These are phyloP conservation scores for Trichosporon sp. DNA, from an alignment of 1,284 basidiomycete species.

Conservation along the genomic window DNA sequence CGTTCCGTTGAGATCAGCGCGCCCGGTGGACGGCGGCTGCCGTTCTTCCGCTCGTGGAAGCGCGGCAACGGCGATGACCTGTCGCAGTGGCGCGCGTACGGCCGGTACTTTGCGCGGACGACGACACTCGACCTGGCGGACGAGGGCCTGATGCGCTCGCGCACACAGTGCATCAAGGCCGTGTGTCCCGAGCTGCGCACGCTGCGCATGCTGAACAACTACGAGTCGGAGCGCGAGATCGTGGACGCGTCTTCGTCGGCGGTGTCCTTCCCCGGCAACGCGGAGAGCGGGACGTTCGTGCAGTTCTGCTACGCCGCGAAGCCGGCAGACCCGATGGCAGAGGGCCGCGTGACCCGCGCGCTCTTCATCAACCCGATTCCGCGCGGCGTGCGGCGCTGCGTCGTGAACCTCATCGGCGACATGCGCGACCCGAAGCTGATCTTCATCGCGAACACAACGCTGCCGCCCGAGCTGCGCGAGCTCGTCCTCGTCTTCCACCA, in stretches of 20 bases:
- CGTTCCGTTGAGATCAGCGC: not conserved
- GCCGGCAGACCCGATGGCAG: not conserved
- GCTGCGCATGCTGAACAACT: conserved; percentile 2
- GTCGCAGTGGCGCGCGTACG: not conserved
- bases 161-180: not conserved
- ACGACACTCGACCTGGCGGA: not conserved
- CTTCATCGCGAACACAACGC: not conserved
- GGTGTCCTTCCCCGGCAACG: not conserved
- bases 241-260: not conserved
- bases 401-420: not conserved
- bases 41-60: not conserved
- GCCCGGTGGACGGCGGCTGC: not conserved
- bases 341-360: not conserved
- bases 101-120: not conserved
- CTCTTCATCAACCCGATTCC: not conserved
- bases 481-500: not conserved
- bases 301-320: not conserved
- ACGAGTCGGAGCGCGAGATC: not conserved
- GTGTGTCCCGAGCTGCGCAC: not conserved
- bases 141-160: not conserved
- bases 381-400: not conserved
- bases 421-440: not conserved
- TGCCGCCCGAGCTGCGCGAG: not conserved
- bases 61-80: not conserved
- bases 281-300: not conserved